Percentiles rank a stretch among this genome's conserved stretches.
These are phyloP conservation scores for Termitomyces sp. DNA, from an alignment of 768 basidiomycete species.

Conservation along the genomic window DNA sequence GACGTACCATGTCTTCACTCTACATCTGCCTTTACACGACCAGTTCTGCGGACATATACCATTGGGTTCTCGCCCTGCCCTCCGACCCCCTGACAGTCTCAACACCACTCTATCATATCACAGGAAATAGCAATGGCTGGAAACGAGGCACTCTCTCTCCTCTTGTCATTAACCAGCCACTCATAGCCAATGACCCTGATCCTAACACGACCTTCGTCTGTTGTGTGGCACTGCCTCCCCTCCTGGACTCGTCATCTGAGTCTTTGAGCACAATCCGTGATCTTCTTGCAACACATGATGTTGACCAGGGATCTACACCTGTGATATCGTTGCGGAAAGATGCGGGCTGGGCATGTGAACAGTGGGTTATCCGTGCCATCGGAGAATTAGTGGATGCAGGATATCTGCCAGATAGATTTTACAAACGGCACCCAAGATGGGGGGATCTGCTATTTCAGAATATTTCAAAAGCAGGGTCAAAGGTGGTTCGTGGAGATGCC, in stretches of 20 bases:
- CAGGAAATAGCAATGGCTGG: slow-evolving; percentile 2
- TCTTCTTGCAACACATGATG: not conserved
- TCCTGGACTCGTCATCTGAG: not conserved
- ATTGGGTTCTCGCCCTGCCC: not conserved
- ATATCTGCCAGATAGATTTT: not conserved
- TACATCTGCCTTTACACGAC: not conserved
- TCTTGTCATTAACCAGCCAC: not conserved
- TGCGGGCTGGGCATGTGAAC: not conserved
- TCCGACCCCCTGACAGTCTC: not conserved
- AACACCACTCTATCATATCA: slow-evolving; percentile 3
- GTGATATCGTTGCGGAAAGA: not conserved
- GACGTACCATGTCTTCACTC: not conserved
- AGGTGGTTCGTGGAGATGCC: not conserved
- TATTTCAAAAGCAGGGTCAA: not conserved
- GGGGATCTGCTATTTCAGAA: not conserved
- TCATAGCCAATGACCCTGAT: not conserved
- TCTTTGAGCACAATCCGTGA: not conserved
- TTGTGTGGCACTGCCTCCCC: not conserved
- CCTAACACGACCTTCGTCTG: not conserved
- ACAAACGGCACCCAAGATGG: not conserved
- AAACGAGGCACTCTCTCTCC: slow-evolving; percentile 1
- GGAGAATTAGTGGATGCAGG: not conserved
- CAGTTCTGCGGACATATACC: not conserved
- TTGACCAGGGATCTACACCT: not conserved
- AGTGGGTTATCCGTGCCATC: not conserved